Conservation (phyloP, 2,329 filamentous ascomycete species). For the Rosellinia necatrix region DNA sequence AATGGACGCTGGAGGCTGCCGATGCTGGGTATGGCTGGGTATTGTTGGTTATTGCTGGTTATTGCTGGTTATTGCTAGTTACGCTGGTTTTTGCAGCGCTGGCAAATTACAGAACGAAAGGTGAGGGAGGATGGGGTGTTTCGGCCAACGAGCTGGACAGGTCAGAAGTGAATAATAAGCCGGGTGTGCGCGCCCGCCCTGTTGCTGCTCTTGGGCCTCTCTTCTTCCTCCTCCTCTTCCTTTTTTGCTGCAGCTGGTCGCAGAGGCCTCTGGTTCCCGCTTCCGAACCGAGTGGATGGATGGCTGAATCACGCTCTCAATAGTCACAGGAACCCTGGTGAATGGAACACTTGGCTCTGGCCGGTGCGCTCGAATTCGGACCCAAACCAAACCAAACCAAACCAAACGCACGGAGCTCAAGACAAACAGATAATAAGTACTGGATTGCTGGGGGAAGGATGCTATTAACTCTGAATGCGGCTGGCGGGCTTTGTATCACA, state of each 20-base stretch:
- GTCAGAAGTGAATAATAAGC: slow-evolving; percentile 7
- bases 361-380: slow-evolving; percentile 16
- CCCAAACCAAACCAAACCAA: too few relatives aligned
- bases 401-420: slow-evolving; percentile 20
- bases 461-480: slow-evolving; percentile 20
- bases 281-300: slow-evolving; percentile 22
- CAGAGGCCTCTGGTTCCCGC: slow-evolving; percentile 13
- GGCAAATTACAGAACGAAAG: too few relatives aligned
- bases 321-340: slow-evolving; percentile 25
- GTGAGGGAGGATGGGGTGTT: not conserved
- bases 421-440: slow-evolving; percentile 17
- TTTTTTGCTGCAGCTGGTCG: not conserved
- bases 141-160: not conserved
- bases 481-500: slow-evolving; percentile 20
- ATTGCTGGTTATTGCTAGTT: too few relatives aligned
- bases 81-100: too few relatives aligned
- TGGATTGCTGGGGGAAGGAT: slow-evolving; percentile 8
- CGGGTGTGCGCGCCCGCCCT: slow-evolving; percentile 1
- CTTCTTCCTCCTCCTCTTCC: not conserved
- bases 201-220: slow-evolving; percentile 6
- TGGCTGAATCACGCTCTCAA: slow-evolving; percentile 31
- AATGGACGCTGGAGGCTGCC: not conserved
- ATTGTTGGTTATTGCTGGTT: too few relatives aligned
- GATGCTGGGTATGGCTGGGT: too few relatives aligned
- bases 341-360: slow-evolving; percentile 13